Evolutionary conservation across 2,329 filamentous ascomycete species (phyloP), one percentile per base, ranked within the genome.

Genomic region (Uncinocarpus reesii): DNA sequence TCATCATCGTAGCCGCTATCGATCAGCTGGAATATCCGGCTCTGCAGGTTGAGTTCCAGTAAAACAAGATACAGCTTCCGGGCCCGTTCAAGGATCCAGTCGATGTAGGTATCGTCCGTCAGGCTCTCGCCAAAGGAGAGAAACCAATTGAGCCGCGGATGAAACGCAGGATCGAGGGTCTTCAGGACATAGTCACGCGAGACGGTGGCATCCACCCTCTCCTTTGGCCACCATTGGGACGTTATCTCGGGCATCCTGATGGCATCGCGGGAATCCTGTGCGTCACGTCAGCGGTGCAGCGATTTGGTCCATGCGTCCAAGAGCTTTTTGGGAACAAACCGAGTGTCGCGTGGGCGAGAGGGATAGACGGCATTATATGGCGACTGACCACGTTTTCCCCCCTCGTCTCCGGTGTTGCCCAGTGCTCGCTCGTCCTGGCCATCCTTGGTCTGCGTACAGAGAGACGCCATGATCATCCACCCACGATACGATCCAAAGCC

Each of bases 1-100:
- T 76, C 72, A 52, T 81, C 78, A 53, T 80, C 76, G 65, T 76
- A 77, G 2, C 75, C 78, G 49, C 75, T 72, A 55, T 81, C 78
- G 32, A 81, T 75, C 13, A 79, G 69, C 2, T 73, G 69, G 54
- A 81, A 81, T 37, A 81, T 80, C 51, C 77, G 74, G 53, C 79
- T 76, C n/a, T 78, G 73, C n/a, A 78, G 72, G 7, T 76, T 76
- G 48, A 79, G 72, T 48, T 78, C 74, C 40, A 71, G 68, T 21
- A 81, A 67, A 16, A 79, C 76, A 26, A 81, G 67, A 54, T 80
- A 81, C 11, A 81, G 61, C 28, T 77, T 71, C 51, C 72, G 71
- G 3, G 76, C 75, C 50, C 73, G 73, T 47, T 74, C 69, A 26
- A 81, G 63, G 46, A 81, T 80, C 76, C 77, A 81, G 59, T 81